These are phyloP conservation scores for Erigeron canadensis DNA, from an alignment of 129 eudicot genomes.

Conservation along the genomic window DNA sequence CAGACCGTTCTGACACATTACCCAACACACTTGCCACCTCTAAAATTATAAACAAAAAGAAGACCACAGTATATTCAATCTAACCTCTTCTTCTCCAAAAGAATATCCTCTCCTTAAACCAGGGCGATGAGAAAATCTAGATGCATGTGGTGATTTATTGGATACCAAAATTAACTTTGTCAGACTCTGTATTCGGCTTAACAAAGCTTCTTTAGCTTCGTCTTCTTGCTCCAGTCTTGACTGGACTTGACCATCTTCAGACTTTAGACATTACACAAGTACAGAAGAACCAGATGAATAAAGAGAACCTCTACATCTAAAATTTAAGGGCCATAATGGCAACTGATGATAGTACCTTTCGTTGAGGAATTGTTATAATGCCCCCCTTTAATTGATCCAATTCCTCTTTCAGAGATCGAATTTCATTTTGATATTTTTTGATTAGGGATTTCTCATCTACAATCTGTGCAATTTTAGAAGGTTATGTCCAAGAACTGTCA, in stretches of 20 bases:
- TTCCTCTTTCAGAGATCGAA: constrained; percentile 79
- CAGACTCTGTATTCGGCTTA: constrained; percentile 82
- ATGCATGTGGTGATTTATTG: constrained; percentile 70
- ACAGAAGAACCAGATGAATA: constrained; percentile 29
- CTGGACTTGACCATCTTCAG: constrained; percentile 87
- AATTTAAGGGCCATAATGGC: constrained; percentile 4
- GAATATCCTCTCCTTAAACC: constrained; percentile 85
- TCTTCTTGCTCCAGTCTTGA: constrained; percentile 65
- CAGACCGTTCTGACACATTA: background rate
- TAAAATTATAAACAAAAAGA: background rate
- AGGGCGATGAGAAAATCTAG: constrained; percentile 63
- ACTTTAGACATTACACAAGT: constrained; percentile 49
- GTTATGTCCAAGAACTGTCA: constrained; percentile 18
- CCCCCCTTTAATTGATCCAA: constrained; percentile 82
- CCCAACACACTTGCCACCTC: background rate
- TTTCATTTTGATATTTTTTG: constrained; percentile 94
- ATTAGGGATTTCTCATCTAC: constrained; percentile 93
- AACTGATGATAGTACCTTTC: constrained; percentile 54
- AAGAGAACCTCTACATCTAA: constrained; percentile 6
- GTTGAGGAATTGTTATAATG: constrained; percentile 65
- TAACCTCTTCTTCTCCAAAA: constrained; percentile 97
- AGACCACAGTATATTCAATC: constrained; percentile 6
- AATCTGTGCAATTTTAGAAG: constrained; percentile 50
- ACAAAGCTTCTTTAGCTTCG: constrained; percentile 90
- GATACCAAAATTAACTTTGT: constrained; percentile 96